Percentiles rank a stretch among this genome's conserved stretches.
Conservation (phyloP, 1,284 basidiomycete species). For the Hymenochaete sp. region DNA sequence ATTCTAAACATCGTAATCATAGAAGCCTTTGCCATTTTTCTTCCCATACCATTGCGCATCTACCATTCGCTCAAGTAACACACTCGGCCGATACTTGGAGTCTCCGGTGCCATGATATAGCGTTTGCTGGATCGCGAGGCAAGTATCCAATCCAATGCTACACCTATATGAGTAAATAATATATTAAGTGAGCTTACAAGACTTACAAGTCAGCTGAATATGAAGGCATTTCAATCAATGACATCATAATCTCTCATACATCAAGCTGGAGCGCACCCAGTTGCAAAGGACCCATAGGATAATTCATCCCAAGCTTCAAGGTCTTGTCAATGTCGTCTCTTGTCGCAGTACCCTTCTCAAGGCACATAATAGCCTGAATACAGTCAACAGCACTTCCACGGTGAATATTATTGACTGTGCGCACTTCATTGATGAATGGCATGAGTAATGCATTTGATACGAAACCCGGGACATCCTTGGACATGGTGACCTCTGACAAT, state of each 20-base stretch:
- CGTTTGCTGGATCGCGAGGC: slow-evolving; percentile 84
- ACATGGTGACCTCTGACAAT: slow-evolving; percentile 73
- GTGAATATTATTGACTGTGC: slow-evolving; percentile 18
- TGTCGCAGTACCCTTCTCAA: slow-evolving; percentile 86
- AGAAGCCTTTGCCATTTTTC: slow-evolving; percentile 87
- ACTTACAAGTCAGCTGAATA: slow-evolving; percentile 69
- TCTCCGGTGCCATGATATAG: slow-evolving; percentile 85
- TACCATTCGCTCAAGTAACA: slow-evolving; percentile 90
- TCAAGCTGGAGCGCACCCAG: slow-evolving; percentile 40
- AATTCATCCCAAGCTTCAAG: slow-evolving; percentile 88
- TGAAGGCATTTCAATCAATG: neutral
- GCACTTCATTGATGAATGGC: slow-evolving; percentile 86
- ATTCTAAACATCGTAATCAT: slow-evolving; percentile 71
- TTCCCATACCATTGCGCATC: slow-evolving; percentile 93
- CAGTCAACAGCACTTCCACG: slow-evolving; percentile 12
- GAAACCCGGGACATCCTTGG: slow-evolving; percentile 87
- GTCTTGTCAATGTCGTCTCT: slow-evolving; percentile 95
- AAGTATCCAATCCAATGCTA: slow-evolving; percentile 89
- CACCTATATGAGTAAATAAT: neutral
- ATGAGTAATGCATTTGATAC: slow-evolving; percentile 83
- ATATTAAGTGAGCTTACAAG: slow-evolving; percentile 9
- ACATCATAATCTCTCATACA: neutral
- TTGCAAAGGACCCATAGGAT: slow-evolving; percentile 90
- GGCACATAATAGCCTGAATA: slow-evolving; percentile 79
- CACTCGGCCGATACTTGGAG: slow-evolving; percentile 93